Base-by-base conservation (phyloP, 345 rosid species). In the Aurinia saxatilis region DNA sequence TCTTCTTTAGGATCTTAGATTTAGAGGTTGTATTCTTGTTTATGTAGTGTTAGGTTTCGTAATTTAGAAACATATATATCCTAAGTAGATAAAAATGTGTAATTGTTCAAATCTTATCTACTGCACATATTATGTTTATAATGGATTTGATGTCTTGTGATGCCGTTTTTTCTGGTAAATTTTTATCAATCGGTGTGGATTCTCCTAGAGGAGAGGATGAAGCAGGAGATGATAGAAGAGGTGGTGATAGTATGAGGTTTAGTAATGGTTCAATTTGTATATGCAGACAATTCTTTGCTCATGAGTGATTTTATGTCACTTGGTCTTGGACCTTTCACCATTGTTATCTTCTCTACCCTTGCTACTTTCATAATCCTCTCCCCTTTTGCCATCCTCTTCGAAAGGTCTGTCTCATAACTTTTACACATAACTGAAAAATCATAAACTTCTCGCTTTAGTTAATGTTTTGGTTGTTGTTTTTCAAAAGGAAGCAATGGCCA, bases 401-500 rank as follows among this genome's bases (percentile, higher is more conserved):
- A 90, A 82, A n/a, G n/a, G n/a, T n/a, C n/a, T n/a, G n/a, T n/a
- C n/a, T n/a, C n/a, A n/a, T n/a, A n/a, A n/a, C n/a, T n/a, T n/a
- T n/a, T n/a, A n/a, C n/a, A n/a, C n/a, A n/a, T n/a, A n/a, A n/a
- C n/a, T n/a, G n/a, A n/a, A n/a, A n/a, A n/a, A n/a, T n/a, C n/a
- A n/a, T n/a, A n/a, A n/a, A n/a, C n/a, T n/a, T n/a, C n/a, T n/a
- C n/a, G n/a, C n/a, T n/a, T n/a, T n/a, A n/a, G n/a, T n/a, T n/a
- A n/a, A n/a, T n/a, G n/a, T n/a, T n/a, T n/a, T n/a, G n/a, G n/a
- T n/a, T n/a, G n/a, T n/a, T n/a, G n/a, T n/a, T n/a, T n/a, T n/a
- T n/a, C n/a, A n/a, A n/a, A n/a, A 84, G 97, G 86, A 80, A 77
- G 57, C 72, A 73, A 67, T 88, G 96, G 98, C 97, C 99, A 0